Evolutionary conservation across 2,329 filamentous ascomycete species (phyloP).

Genomic region (Chalara sp.): DNA sequence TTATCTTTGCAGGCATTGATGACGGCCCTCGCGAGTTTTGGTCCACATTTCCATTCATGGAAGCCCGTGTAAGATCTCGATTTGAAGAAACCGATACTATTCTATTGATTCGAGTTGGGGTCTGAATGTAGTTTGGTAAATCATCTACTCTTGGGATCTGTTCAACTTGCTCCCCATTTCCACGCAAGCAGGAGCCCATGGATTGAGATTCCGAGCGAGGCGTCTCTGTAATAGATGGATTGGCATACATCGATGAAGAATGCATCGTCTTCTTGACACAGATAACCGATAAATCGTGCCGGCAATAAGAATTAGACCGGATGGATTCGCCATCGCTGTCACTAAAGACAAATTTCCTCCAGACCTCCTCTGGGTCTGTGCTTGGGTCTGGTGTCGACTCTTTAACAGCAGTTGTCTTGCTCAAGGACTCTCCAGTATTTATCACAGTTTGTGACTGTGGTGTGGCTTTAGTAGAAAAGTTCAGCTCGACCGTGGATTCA

Average conservation of each 20-base stretch:
- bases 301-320: no score
- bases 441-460: no score
- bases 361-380: constrained; percentile 14
- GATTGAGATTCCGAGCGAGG: background rate
- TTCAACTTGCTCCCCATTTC: no score
- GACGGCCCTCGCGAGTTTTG: no score
- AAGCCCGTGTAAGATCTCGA: background rate
- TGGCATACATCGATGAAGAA: background rate
- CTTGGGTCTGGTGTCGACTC: background rate
- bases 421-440: no score
- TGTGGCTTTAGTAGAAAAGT: no score
- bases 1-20: constrained; percentile 4
- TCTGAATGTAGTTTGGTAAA: no score
- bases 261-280: background rate
- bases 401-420: no score
- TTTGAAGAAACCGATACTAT: background rate
- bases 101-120: no score
- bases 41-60: background rate
- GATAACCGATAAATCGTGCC: background rate
- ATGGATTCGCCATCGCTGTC: constrained; percentile 9
- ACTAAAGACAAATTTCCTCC: constrained; percentile 24
- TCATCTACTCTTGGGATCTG: no score
- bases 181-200: background rate
- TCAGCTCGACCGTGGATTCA: no score
- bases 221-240: background rate